phyloP scores from a whole-genome alignment of 2,329 filamentous ascomycete species.

The Trichoderma guizhouense region DNA sequence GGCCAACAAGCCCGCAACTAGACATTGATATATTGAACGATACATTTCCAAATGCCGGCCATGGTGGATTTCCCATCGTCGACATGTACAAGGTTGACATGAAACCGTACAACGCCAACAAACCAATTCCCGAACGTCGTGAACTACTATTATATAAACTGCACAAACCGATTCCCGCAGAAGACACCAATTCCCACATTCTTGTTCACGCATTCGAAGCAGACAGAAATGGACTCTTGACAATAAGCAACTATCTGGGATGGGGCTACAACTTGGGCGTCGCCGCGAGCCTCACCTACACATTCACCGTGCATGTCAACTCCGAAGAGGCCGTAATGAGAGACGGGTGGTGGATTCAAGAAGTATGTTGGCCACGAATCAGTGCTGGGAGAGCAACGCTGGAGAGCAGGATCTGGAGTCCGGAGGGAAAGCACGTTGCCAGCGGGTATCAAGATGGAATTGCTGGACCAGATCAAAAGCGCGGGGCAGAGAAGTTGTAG shows the following conservation, averaged over 20 bases:
- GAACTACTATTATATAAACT: conserved; percentile 51
- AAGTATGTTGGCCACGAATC: conserved; percentile 46
- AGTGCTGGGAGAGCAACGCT: conserved; percentile 47
- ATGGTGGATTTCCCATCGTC: conserved; percentile 46
- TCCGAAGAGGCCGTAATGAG: conserved; percentile 47
- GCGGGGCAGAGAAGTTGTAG: not conserved
- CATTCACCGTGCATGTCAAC: conserved; percentile 51
- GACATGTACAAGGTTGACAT: conserved; percentile 56
- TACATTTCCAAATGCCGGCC: conserved; percentile 35
- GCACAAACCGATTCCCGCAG: conserved; percentile 39
- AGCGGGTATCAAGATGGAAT: conserved; percentile 54
- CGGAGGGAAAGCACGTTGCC: conserved; percentile 49
- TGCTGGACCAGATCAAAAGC: conserved; percentile 28
- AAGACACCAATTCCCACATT: conserved; percentile 44
- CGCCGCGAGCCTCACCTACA: conserved; percentile 48
- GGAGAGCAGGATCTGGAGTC: conserved; percentile 52
- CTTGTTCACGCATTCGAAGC: conserved; percentile 49
- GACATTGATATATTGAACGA: conserved; percentile 43
- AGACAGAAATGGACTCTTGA: conserved; percentile 52
- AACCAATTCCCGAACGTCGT: conserved; percentile 42
- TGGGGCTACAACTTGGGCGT: conserved; percentile 42
- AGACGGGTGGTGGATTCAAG: conserved; percentile 54
- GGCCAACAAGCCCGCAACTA: conserved; percentile 44
- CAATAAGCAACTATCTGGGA: conserved; percentile 48
- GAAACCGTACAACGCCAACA: conserved; percentile 40